Conservation (phyloP, 768 basidiomycete species). For the Artomyces pyxidatus region DNA sequence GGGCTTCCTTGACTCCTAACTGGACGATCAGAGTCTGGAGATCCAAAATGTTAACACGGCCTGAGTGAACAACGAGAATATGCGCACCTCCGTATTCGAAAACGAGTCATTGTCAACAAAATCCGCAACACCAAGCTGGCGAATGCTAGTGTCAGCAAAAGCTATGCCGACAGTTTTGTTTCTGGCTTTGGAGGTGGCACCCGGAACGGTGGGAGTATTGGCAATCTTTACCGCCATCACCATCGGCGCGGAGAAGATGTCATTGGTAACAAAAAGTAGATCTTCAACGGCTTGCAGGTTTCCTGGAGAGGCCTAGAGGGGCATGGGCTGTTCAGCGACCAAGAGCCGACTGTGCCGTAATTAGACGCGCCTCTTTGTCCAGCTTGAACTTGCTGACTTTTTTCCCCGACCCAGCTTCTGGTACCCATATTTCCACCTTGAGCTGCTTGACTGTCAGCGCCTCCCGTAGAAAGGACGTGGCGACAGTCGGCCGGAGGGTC, state of each 20-base stretch:
- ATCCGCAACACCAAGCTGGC: constrained; percentile 83
- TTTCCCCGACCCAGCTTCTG: constrained; percentile 67
- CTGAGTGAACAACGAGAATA: neutral
- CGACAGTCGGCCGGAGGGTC: constrained; percentile 64
- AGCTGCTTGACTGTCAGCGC: constrained; percentile 87
- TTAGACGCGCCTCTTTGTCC: constrained; percentile 61
- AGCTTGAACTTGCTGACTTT: constrained; percentile 68
- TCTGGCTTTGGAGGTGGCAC: constrained; percentile 41
- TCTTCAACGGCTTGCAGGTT: constrained; percentile 50
- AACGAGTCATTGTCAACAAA: constrained; percentile 94
- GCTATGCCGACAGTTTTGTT: constrained; percentile 76
- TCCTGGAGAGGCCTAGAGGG: constrained; percentile 58
- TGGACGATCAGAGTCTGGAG: constrained; percentile 87
- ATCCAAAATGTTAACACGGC: too few species aligned
- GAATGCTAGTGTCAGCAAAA: constrained; percentile 82
- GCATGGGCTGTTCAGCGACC: constrained; percentile 11
- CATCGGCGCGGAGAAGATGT: constrained; percentile 77
- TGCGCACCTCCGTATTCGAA: constrained; percentile 82
- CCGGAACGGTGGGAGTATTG: constrained; percentile 36
- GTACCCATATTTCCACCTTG: constrained; percentile 83
- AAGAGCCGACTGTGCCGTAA: neutral
- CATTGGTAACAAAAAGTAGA: constrained; percentile 69
- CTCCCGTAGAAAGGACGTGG: constrained; percentile 78
- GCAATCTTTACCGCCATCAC: constrained; percentile 83
- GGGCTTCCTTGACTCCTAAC: constrained; percentile 93